Percentiles rank a stretch among this genome's conserved stretches.
Conservation (phyloP, 1,284 basidiomycete genomes). For the Moesziomyces globuligerus region DNA sequence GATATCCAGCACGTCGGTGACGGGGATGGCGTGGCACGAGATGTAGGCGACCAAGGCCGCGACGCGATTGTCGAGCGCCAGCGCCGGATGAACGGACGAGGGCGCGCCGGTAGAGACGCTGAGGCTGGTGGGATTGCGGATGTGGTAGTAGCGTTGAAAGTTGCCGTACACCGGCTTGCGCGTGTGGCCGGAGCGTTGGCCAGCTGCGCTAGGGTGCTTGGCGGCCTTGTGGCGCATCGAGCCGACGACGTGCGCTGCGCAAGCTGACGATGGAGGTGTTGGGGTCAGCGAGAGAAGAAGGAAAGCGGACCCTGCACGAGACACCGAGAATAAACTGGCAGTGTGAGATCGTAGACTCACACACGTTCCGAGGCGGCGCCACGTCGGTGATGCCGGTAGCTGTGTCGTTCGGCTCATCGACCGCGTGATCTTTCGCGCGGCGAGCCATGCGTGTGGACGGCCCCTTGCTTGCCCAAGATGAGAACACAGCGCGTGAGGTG, state of each 20-base stretch:
- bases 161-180: constrained; percentile 29
- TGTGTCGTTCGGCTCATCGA: no score
- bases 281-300: no score
- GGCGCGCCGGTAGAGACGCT: background rate
- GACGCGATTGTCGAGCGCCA: constrained; percentile 27
- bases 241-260: background rate
- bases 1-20: constrained; percentile 21
- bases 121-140: constrained; percentile 29
- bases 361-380: no score
- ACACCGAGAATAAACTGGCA: no score
- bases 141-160: constrained; percentile 48
- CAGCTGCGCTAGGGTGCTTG: background rate
- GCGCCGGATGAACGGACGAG: constrained; percentile 14
- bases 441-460: no score
- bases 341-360: no score
- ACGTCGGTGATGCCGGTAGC: no score
- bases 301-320: no score
- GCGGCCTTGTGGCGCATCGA: background rate
- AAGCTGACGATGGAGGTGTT: background rate
- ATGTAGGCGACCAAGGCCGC: constrained; percentile 20
- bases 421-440: no score
- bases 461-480: no score
- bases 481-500: no score
- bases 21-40: background rate
- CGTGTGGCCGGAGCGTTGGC: background rate